Percentiles rank a stretch among this genome's conserved stretches.
These are phyloP conservation scores for Ambrosiella xylebori DNA, from an alignment of 2,329 filamentous ascomycete species.

Conservation along the genomic window DNA sequence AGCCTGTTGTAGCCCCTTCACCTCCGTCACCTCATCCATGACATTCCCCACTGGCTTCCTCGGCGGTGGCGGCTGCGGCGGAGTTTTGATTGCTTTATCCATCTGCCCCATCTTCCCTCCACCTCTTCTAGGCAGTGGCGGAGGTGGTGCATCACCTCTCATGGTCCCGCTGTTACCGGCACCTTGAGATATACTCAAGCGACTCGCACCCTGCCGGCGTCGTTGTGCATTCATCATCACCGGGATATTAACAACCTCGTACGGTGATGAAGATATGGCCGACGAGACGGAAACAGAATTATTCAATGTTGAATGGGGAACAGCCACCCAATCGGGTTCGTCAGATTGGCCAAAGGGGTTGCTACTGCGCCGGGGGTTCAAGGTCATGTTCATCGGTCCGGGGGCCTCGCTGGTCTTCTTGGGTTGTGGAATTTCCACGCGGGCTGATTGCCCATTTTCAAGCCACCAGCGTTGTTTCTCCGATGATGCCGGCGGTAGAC, in stretches of 20 bases:
- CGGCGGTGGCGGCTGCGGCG: background rate
- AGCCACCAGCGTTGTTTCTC: conserved; percentile 56
- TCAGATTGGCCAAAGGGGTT: conserved; percentile 62
- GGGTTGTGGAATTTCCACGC: conserved; percentile 53
- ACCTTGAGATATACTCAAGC: conserved; percentile 26
- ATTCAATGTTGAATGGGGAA: conserved; percentile 37
- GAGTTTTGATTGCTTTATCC: conserved; percentile 13
- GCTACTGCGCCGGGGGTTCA: conserved; percentile 56
- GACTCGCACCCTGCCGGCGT: conserved; percentile 17
- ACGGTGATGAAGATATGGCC: conserved; percentile 41
- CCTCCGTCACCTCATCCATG: conserved; percentile 10
- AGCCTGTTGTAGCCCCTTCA: conserved; percentile 9
- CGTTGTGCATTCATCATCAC: conserved; percentile 4
- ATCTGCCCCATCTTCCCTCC: background rate
- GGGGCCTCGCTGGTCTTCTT: conserved; percentile 15
- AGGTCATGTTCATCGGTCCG: conserved; percentile 27
- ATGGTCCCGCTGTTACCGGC: conserved; percentile 16
- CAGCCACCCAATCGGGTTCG: conserved; percentile 71
- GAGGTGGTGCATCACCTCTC: conserved; percentile 27
- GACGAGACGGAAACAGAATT: conserved; percentile 35
- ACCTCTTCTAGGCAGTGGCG: conserved; percentile 26
- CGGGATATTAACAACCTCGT: conserved; percentile 39
- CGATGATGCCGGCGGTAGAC: conserved; percentile 50
- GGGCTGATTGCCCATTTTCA: conserved; percentile 54
- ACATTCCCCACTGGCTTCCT: conserved; percentile 12